A percentile compares a stretch with the other conserved stretches of the same genome.
phyloP scores from a whole-genome alignment of 495 filamentous ascomycete species.

The Aspergillus sclerotioniger region DNA sequence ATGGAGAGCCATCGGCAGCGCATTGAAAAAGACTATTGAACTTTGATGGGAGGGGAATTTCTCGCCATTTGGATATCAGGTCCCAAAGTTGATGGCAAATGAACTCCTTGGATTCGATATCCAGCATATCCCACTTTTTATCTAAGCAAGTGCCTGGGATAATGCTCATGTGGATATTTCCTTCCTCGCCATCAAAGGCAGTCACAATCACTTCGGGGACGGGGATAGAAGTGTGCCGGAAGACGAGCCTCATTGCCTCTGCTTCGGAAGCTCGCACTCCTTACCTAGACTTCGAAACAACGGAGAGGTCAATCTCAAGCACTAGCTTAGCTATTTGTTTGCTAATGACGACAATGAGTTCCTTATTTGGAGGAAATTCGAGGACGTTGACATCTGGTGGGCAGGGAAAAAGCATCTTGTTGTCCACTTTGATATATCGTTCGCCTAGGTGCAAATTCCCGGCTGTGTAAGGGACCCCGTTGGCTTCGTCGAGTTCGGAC shows the following conservation, averaged over 20 bases:
- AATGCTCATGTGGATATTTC: conserved; percentile 27
- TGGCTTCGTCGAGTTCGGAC: background rate
- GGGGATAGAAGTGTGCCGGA: conserved; percentile 24
- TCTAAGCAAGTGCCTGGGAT: conserved; percentile 22
- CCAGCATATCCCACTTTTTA: conserved; percentile 29
- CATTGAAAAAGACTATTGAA: conserved; percentile 31
- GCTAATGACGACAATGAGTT: conserved; percentile 22
- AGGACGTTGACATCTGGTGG: conserved; percentile 15
- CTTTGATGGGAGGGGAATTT: conserved; percentile 25
- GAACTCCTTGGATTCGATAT: conserved; percentile 27
- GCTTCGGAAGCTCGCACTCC: conserved; percentile 26
- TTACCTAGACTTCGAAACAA: conserved; percentile 22
- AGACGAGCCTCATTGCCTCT: conserved; percentile 32
- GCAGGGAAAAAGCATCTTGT: conserved; percentile 19
- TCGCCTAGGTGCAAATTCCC: background rate
- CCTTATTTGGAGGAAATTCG: conserved; percentile 16
- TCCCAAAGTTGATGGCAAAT: conserved; percentile 35
- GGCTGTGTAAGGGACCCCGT: background rate
- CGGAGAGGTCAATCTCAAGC: conserved; percentile 25
- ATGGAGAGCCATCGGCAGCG: conserved; percentile 33
- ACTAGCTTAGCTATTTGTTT: conserved; percentile 23
- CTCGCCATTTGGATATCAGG: conserved; percentile 29
- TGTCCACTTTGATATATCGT: conserved; percentile 2
- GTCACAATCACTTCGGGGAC: conserved; percentile 21
- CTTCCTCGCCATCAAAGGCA: conserved; percentile 3